phyloP scores from a whole-genome alignment of 2,329 filamentous ascomycete species.

The Alternaria viburni region DNA sequence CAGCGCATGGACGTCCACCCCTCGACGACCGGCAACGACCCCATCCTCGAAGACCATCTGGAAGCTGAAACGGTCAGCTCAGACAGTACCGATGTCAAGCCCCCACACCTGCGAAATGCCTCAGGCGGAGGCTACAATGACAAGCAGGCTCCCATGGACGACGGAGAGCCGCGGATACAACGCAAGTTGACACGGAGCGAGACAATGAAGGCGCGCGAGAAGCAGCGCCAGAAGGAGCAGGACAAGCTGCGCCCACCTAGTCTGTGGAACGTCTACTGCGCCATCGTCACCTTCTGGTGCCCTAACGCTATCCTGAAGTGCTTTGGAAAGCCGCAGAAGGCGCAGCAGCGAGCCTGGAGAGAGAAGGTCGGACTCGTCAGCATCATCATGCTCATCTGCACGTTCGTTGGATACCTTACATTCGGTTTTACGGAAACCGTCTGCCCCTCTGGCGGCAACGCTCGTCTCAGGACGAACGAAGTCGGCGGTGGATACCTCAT shows the following conservation, averaged over 20 bases:
- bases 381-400: conserved; percentile 86
- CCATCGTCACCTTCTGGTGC: conserved; percentile 91
- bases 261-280: conserved; percentile 95
- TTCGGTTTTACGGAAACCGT: conserved; percentile 94
- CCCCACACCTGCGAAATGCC: conserved; percentile 45
- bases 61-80: conserved; percentile 64
- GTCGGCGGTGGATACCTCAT: conserved; percentile 89
- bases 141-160: conserved; percentile 46
- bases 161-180: conserved; percentile 44
- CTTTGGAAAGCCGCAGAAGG: conserved; percentile 83
- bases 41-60: conserved; percentile 74
- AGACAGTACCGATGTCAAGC: conserved; percentile 66
- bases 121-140: conserved; percentile 49
- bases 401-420: conserved; percentile 90
- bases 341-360: conserved; percentile 90
- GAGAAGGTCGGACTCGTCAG: conserved; percentile 98
- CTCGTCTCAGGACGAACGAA: conserved; percentile 79
- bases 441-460: conserved; percentile 72
- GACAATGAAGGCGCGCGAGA: conserved; percentile 65
- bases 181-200: conserved; percentile 71
- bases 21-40: conserved; percentile 91
- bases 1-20: conserved; percentile 90
- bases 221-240: conserved; percentile 62
- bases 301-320: conserved; percentile 84
- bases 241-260: conserved; percentile 78